Percentiles rank a stretch among this genome's conserved stretches.
Evolutionary conservation across 495 filamentous ascomycete genomes (phyloP).

Genomic region (Amniculicola lignicola): DNA sequence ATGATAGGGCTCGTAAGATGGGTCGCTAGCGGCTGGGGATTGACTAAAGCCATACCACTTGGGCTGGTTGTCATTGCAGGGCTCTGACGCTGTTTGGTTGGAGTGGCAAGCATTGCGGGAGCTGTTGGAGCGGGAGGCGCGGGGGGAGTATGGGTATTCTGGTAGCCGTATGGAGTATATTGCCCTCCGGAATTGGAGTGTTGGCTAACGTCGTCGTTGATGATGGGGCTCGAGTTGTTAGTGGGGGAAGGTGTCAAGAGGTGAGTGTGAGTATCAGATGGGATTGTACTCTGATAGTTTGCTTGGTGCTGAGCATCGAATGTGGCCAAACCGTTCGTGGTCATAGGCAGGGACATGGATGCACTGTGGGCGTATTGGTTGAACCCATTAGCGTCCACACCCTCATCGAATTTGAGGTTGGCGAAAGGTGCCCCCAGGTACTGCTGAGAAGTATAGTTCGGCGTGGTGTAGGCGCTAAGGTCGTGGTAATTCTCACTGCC

Average conservation of each 20-base stretch:
- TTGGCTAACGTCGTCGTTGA: constrained; percentile 20
- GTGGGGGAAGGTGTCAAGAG: constrained; percentile 33
- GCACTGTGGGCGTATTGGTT: constrained; percentile 1
- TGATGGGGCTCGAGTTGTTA: constrained; percentile 31
- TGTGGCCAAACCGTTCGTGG: constrained; percentile 8
- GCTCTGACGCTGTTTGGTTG: constrained; percentile 32
- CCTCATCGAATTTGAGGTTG: constrained; percentile 14
- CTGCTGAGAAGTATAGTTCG: constrained; percentile 16
- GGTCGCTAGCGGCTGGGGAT: constrained; percentile 20
- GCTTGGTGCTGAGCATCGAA: constrained; percentile 14
- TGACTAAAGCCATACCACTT: constrained; percentile 11
- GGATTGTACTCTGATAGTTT: background rate
- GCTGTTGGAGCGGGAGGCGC: background rate
- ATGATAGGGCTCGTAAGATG: constrained; percentile 36
- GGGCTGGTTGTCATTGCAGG: constrained; percentile 33
- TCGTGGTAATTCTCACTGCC: constrained; percentile 29
- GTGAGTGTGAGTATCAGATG: constrained; percentile 23
- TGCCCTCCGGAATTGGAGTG: constrained; percentile 1
- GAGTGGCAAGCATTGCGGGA: constrained; percentile 21
- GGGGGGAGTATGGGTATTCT: constrained; percentile 20
- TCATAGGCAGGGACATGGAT: constrained; percentile 21
- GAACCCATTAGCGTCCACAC: background rate
- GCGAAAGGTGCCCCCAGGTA: constrained; percentile 18
- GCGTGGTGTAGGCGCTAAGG: constrained; percentile 22
- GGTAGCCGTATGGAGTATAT: constrained; percentile 12